Conservation (phyloP, 202 grass and related monocot species). For the Panicum hallii region DNA sequence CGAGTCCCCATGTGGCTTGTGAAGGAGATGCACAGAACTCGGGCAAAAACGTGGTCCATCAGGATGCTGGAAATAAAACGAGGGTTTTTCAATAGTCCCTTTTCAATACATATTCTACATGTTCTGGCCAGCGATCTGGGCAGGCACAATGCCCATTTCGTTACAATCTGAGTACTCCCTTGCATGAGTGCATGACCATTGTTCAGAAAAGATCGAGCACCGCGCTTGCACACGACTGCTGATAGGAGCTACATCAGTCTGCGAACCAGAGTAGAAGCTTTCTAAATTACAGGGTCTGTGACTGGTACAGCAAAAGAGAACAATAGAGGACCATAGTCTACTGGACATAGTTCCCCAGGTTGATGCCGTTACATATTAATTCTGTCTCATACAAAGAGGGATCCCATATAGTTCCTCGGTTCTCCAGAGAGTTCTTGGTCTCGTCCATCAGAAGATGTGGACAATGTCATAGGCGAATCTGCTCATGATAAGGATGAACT, state of each 20-base stretch:
- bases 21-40: not conserved
- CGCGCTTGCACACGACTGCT: not conserved
- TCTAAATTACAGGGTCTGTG: slow-evolving; percentile 1
- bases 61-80: not conserved
- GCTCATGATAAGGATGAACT: slow-evolving; percentile 58
- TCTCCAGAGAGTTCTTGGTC: slow-evolving; percentile 12
- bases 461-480: slow-evolving; percentile 92
- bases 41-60: not conserved
- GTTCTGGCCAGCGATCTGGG: not conserved
- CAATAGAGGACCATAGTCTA: not conserved
- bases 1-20: not conserved
- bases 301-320: not conserved
- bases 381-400: not conserved
- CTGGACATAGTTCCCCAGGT: not conserved
- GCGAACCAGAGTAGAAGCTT: not conserved
- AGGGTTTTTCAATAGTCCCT: not conserved
- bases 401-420: not conserved
- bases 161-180: not conserved
- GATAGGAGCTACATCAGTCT: slow-evolving; percentile 1
- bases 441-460: slow-evolving; percentile 84
- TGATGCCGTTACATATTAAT: not conserved
- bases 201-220: not conserved
- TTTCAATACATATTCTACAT: not conserved
- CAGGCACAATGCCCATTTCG: not conserved
- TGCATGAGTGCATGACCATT: not conserved